Base-by-base conservation (phyloP, 176 grass and related monocot genomes). In the Hyparrhenia diplandra region DNA sequence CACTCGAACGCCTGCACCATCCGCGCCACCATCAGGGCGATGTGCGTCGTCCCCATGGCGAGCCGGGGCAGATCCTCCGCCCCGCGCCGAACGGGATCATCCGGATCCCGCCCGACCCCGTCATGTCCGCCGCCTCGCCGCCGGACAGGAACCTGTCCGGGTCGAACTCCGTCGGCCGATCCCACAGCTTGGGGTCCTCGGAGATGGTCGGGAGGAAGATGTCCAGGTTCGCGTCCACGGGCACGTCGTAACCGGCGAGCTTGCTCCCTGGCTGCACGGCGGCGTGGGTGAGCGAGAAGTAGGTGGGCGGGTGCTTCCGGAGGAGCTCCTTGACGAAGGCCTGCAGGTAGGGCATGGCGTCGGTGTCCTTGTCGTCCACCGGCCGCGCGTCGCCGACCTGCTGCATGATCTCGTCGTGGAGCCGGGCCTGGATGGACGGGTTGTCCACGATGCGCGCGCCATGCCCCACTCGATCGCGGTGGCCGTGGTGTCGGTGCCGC, bases 251-350 rank as follows among this genome's bases (percentile, higher is more conserved):
- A 6, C 92, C 85, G 18, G 77, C 87, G 6, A 97, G 85, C 84
- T 86, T 91, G 83, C 80, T 73, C 17, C 90, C 90, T 0, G 90
- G 69, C 36, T 85, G 69, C 4, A 87, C 64, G 18, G 94, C 89
- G 10, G 90, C 92, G 81, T 97, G 94, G 64, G 92, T 94, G 40
- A 97, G 85, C 45, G 94, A 82, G 80, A 97, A 97, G 87, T 97
- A 90, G 2, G 94, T 97, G 0, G 94, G 94, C 45, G 94, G 94
- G 80, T 97, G 94, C 88, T 92, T 92, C 20, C 94, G 67, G 23
- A 97, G 88, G n/a, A 97, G 94, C 85, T 97, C 94, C 89, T 97
- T 97, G 13, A 97, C 94, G 80, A 97, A 97, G 23, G 94, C 94
- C 92, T 92, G 92, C 4, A 97, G 74, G 78, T 88, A 97, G 54